These are phyloP conservation scores for Niebla homalea DNA, from an alignment of 495 filamentous ascomycete species.

Conservation along the genomic window DNA sequence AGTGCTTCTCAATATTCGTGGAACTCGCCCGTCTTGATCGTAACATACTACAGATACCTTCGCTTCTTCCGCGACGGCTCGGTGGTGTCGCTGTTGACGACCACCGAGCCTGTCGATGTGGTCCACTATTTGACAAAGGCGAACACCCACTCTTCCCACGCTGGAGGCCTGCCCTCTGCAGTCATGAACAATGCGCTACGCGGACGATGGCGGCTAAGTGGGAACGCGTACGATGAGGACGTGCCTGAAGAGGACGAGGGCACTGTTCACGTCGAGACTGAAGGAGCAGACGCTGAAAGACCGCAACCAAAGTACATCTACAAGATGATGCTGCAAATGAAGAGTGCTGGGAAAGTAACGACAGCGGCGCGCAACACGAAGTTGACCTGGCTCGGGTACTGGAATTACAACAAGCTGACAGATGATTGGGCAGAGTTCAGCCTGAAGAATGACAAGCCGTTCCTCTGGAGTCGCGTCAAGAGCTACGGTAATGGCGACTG, in stretches of 20 bases:
- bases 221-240: constrained; percentile 19
- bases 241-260: constrained; percentile 37
- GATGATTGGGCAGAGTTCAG: constrained; percentile 85
- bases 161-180: constrained; percentile 19
- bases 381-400: constrained; percentile 77
- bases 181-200: constrained; percentile 48
- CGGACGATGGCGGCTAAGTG: constrained; percentile 46
- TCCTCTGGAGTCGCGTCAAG: constrained; percentile 75
- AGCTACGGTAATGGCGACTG: constrained; percentile 44
- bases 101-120: constrained; percentile 69
- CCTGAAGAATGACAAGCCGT: constrained; percentile 71
- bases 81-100: constrained; percentile 62
- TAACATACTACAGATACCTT: constrained; percentile 94
- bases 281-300: constrained; percentile 45
- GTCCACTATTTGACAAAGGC: constrained; percentile 56
- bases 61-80: constrained; percentile 89
- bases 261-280: constrained; percentile 73
- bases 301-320: constrained; percentile 56
- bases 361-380: constrained; percentile 58
- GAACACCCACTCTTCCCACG: constrained; percentile 27
- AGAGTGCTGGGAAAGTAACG: constrained; percentile 37
- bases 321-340: constrained; percentile 59
- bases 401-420: constrained; percentile 78
- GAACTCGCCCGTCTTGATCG: constrained; percentile 82
- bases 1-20: constrained; percentile 45